These are phyloP conservation scores for Batkoa obscura DNA, from an alignment of 371 early-diverging fungal genomes.

Conservation along the genomic window DNA sequence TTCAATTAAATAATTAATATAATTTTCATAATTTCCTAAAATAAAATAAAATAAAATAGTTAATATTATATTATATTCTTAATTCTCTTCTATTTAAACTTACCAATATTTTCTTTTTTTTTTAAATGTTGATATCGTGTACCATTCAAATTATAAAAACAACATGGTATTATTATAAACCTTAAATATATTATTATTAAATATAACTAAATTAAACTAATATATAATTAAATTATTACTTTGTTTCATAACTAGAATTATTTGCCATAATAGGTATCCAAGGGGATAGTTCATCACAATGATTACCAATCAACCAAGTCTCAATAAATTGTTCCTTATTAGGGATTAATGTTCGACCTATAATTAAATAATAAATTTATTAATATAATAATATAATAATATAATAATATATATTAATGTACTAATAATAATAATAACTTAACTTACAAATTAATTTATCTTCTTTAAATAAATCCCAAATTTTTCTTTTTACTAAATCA, in stretches of 20 bases:
- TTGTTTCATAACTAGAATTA: slow-evolving; percentile 28
- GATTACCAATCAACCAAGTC: slow-evolving; percentile 84
- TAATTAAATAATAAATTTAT: too few relatives aligned
- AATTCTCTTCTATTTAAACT: too few relatives aligned
- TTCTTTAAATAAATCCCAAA: slow-evolving; percentile 37
- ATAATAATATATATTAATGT: too few relatives aligned
- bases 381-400: too few relatives aligned
- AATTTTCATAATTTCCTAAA: too few relatives aligned
- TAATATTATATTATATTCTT: too few relatives aligned
- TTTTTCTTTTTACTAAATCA: slow-evolving; percentile 53
- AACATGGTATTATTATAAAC: slow-evolving; percentile 67
- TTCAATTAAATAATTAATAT: slow-evolving; percentile 36
- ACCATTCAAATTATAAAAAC: slow-evolving; percentile 53
- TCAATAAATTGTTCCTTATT: too few relatives aligned
- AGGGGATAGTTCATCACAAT: slow-evolving; percentile 75
- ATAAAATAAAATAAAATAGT: too few relatives aligned
- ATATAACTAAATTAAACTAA: slow-evolving; percentile 8
- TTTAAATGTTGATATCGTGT: slow-evolving; percentile 18
- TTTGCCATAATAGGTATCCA: slow-evolving; percentile 72
- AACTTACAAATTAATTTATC: neutral
- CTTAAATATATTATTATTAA: slow-evolving; percentile 11
- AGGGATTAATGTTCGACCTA: too few relatives aligned
- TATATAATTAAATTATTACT: slow-evolving; percentile 22
- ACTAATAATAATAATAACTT: too few relatives aligned
- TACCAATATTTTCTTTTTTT: slow-evolving; percentile 17